Evolutionary conservation across 768 basidiomycete genomes (phyloP), one percentile per base, ranked within the genome.

Genomic region (Suillus spraguei): DNA sequence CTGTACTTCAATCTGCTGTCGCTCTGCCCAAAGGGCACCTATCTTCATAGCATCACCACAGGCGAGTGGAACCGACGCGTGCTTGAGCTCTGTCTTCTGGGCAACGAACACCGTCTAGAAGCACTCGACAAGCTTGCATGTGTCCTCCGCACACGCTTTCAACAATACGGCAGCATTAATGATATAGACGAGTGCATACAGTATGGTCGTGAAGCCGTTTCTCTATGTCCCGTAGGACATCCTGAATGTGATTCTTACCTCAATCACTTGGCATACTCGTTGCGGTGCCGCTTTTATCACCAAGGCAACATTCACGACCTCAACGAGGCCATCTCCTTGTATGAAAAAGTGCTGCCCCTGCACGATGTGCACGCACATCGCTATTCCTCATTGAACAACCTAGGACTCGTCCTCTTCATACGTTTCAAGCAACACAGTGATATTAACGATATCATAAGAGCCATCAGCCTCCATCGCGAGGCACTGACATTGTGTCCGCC

Each of bases 281-380:
- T 50, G 14, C 0, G 0, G 0, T 24, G 0, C 7, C 49, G 49
- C 24, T 50, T 50, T 24, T 0, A 16, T 10, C 24, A 50, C 4
- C 49, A 28, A 17, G 8, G 28, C 24, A 17, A 16, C 24, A 9
- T 11, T 5, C 2, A 46, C 13, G 22, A 47, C n/a, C 46, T 47
- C 22, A 1, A 22, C 2, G 49, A 50, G 16, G 24, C 16, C 16
- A 50, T 50, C 24, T 50, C 49, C 4, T 16, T 50, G 24, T 9
- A 9, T 28, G 24, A 50, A 28, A 16, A 50, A 50, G 16, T 14
- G 4, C 24, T 50, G n/a, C n/a, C n/a, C n/a, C n/a, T n/a, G n/a
- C n/a, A n/a, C n/a, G n/a, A n/a, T n/a, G n/a, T n/a, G n/a, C n/a
- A n/a, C n/a, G n/a, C n/a, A n/a, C n/a, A n/a, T n/a, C n/a, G n/a